Conservation (phyloP, 495 filamentous ascomycete species). For the Margaritispora aquatica region DNA sequence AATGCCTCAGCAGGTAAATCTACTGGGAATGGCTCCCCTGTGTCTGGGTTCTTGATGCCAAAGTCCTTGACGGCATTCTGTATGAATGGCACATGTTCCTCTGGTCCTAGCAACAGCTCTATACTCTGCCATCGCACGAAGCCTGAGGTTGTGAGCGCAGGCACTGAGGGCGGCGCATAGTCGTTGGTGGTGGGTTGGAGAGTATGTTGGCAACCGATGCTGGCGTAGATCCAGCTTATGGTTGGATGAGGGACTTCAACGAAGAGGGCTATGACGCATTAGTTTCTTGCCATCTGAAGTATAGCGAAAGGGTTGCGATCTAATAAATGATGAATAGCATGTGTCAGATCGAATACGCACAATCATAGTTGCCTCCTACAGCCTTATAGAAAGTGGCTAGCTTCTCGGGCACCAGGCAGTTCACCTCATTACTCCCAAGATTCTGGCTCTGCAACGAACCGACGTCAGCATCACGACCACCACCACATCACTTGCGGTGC, state of each 20-base stretch:
- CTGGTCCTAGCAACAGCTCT: conserved; percentile 79
- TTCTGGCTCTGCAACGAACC: conserved; percentile 41
- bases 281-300: no score
- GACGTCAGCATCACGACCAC: conserved; percentile 5
- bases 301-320: no score
- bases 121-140: conserved; percentile 95
- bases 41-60: conserved; percentile 66
- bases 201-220: conserved; percentile 79
- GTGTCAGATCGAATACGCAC: conserved; percentile 26
- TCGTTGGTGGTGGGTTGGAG: conserved; percentile 65
- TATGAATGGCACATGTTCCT: conserved; percentile 78
- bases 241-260: conserved; percentile 64
- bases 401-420: conserved; percentile 70
- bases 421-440: conserved; percentile 58
- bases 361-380: conserved; percentile 86
- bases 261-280: conserved; percentile 52
- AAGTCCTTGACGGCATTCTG: conserved; percentile 75
- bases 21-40: conserved; percentile 65
- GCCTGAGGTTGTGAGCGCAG: conserved; percentile 73
- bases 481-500: no score
- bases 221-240: conserved; percentile 88
- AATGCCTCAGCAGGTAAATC: conserved; percentile 71
- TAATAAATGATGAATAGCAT: background rate
- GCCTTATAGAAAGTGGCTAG: conserved; percentile 82
- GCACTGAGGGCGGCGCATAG: conserved; percentile 68